Base-by-base conservation (phyloP, 805 yeast genomes). In the Saccharomycopsis sp. region DNA sequence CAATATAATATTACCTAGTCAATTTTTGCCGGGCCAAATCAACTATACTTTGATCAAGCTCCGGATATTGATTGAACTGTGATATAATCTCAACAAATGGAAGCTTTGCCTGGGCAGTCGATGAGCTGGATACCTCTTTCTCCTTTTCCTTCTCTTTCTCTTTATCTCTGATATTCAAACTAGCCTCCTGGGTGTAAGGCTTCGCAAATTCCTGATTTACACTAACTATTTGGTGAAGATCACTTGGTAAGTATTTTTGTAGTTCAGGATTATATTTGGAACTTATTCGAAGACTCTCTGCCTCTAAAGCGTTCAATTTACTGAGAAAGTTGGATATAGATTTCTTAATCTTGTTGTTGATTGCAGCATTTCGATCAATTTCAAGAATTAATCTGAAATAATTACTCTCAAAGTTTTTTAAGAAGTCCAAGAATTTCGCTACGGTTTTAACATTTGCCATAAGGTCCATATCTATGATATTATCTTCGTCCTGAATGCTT, bases 11-110 rank as follows among this genome's bases (percentile, higher is more conserved):
- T 29, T 29, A 7, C 38, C 12, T 29, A 8, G 3, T 24, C 19
- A 58, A 3, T 47, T 51, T 49, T 29, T 19, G n/a, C 44, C 41
- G 52, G 15, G 61, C 61, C 47, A 52, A 35, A n/a, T 52, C 52
- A 34, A 58, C 34, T 8, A 58, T 44, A 25, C 58, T 51, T 22
- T 58, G 54, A 9, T 58, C 61, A 14, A 58, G 22, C 42, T 58
- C 56, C 17, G 61, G 61, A 25, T 44, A 58, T 23, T 60, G 58
- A 14, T 47, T 54, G 47, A 58, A 58, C 49, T 52, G 55, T 3
- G 60, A 57, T 2, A 57, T 34, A 22, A 57, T 47, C 41, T 57
- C 60, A 8, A 57, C 56, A n/a, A 42, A 24, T 22, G 60, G 62
- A 38, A 57, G 51, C 12, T 44, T 44, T 12, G 38, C 38, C 38